Evolutionary conservation across 176 grass and related monocot genomes (phyloP), one percentile per base, ranked within the genome.

Genomic region (Carex kokanica): DNA sequence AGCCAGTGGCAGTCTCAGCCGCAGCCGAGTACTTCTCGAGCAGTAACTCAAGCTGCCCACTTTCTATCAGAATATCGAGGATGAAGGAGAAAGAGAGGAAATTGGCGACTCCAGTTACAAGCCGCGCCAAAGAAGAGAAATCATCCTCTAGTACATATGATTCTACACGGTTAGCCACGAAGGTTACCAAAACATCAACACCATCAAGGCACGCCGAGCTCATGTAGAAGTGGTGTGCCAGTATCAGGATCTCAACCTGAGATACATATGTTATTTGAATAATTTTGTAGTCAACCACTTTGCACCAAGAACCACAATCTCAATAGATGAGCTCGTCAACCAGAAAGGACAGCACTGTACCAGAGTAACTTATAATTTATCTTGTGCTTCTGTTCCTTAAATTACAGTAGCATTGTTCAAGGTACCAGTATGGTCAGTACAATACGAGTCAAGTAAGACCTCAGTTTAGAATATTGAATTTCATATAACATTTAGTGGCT

Each of bases 161-260:
- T 43, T 95, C 95, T 85, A 98, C 91, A 87, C 91, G 94, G 85
- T 98, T 98, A 84, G 95, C 95, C 8, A 92, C 95, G 74, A 98
- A 93, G 67, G 95, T 98, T 75, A 98, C 91, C 0, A 94, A 88
- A 86, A 98, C 90, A 84, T 94, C 92, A 74, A 98, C 89, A 78
- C 95, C 95, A 32, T 98, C 95, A 66, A 95, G 92, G 79, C 94
- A 97, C 83, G 92, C 89, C 7, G 91, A 97, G 18, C 88, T 94
- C 80, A 88, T 92, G 87, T 98, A 98, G 83, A 94, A 98, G 81
- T 98, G 90, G 59, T 98, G 89, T 27, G 95, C 90, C 78, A 98
- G 60, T 92, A 98, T 98, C 64, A 98, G 86, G 81, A 98, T 90
- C 87, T 98, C 92, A 87, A 95, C 95, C 95, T 94, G 58, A 94